Evolutionary conservation across 1,284 basidiomycete species (phyloP).

Genomic region (Austroboletus olivaceoglutinosus): DNA sequence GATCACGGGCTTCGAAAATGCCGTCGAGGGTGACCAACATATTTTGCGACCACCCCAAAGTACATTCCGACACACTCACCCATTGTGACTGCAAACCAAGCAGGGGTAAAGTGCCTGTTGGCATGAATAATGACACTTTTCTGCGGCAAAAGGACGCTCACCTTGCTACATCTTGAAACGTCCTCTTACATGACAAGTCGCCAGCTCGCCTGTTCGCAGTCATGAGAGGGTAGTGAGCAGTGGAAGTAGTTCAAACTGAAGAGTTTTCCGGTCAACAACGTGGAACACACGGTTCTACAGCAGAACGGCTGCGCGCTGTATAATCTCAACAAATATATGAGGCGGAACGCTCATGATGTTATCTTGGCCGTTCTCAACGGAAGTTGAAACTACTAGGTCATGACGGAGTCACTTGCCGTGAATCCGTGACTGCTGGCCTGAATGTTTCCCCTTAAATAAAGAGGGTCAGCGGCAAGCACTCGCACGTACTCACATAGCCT

Average conservation of each 20-base stretch:
- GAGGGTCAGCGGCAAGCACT: too few relatives aligned
- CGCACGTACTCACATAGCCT: too few relatives aligned
- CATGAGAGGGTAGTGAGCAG: neutral
- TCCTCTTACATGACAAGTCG: slow-evolving; percentile 9
- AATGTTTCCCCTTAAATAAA: too few relatives aligned
- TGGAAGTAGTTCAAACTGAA: neutral
- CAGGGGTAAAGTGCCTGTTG: slow-evolving; percentile 44
- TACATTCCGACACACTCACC: slow-evolving; percentile 38
- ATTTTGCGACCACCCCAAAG: neutral
- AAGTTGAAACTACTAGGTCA: too few relatives aligned
- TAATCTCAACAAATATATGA: neutral
- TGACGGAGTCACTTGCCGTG: too few relatives aligned
- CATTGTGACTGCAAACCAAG: slow-evolving; percentile 55
- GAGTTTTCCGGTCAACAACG: neutral
- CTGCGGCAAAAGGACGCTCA: slow-evolving; percentile 4
- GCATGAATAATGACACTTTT: neutral
- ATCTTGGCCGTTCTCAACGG: too few relatives aligned
- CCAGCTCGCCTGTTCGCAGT: neutral
- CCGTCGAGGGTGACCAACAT: neutral
- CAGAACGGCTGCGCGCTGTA: neutral
- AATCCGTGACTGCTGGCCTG: too few relatives aligned
- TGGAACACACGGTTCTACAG: neutral
- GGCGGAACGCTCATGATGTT: too few relatives aligned
- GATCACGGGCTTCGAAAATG: neutral
- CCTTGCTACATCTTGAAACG: slow-evolving; percentile 24